Evolutionary conservation across 1,284 basidiomycete genomes (phyloP), one percentile per base, ranked within the genome.

Genomic region (Rhodofomes roseus): DNA sequence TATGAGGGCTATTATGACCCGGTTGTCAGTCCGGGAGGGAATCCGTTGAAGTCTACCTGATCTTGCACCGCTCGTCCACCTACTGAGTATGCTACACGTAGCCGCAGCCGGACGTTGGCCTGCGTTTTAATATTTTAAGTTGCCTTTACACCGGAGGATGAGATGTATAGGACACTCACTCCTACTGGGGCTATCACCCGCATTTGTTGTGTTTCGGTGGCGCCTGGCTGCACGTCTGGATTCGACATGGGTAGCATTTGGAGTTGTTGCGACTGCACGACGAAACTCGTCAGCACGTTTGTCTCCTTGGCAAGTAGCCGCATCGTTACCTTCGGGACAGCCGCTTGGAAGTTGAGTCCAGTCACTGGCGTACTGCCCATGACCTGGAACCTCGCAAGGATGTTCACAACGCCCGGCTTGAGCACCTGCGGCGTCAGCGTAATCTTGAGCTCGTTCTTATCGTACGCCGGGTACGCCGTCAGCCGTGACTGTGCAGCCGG

Each of bases 211-310:
- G 95, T 97, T 75, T 98, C 96, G 20, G 85, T 84, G 9, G 85
- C 76, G 1, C 94, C 95, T 0, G 94, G 89, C 16, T 75, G 77
- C 25, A 99, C 81, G 56, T 86, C 87, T 11, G 90, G 77, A 73
- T 89, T 95, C 8, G 94, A 95, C 88, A 99, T 98, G 5, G 96
- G 93, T 60, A 95, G 83, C 96, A 99, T 99, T 73, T 98, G 96
- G 60, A 99, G 74, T 72, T 98, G 96, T 78, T 98, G 96, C 0
- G 95, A 95, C 95, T 97, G 69, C n/a, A 14, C 5, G 34, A 5
- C 31, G 11, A 22, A 9, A 5, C 2, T 34, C 6, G 20, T 52
- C 50, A 52, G n/a, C 20, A 4, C 43, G 16, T 5, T 8, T 44
- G 5, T 22, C 20, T 4, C 11, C 50, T 11, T 20, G 8, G 8